A percentile compares a stretch with the other conserved stretches of the same genome.
phyloP scores from a whole-genome alignment of 148 eudicot species.

The Vaccinium macrocarpon region DNA sequence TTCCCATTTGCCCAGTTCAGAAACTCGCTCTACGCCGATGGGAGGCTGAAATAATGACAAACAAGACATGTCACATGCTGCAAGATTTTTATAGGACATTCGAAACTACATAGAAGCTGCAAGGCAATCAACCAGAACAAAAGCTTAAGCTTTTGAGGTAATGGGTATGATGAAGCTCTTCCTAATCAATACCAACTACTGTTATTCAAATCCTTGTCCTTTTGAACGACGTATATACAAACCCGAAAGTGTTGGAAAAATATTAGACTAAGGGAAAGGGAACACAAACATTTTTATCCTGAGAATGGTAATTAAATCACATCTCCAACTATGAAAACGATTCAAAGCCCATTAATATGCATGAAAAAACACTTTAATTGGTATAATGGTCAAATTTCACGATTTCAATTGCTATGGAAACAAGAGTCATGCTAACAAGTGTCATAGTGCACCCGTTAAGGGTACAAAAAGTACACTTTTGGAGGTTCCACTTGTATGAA shows the following conservation, averaged over 20 bases:
- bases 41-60: constrained; percentile 66
- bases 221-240: not conserved
- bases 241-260: not conserved
- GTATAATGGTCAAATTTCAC: not conserved
- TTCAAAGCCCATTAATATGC: not conserved
- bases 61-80: not conserved
- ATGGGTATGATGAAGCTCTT: not conserved
- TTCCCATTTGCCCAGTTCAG: constrained; percentile 69
- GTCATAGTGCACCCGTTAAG: no score
- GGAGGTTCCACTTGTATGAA: no score
- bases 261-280: not conserved
- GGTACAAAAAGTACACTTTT: no score
- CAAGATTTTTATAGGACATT: not conserved
- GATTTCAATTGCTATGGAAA: not conserved
- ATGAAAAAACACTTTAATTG: not conserved
- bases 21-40: constrained; percentile 52
- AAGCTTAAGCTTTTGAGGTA: constrained; percentile 2
- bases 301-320: not conserved
- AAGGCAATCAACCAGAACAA: not conserved
- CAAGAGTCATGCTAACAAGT: no score
- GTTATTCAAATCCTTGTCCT: not conserved
- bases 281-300: not conserved
- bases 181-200: not conserved
- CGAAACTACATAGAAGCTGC: not conserved
- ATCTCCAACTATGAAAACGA: not conserved